These are phyloP conservation scores for Kwoniella sp. DNA, from an alignment of 768 basidiomycete genomes.

Conservation along the genomic window DNA sequence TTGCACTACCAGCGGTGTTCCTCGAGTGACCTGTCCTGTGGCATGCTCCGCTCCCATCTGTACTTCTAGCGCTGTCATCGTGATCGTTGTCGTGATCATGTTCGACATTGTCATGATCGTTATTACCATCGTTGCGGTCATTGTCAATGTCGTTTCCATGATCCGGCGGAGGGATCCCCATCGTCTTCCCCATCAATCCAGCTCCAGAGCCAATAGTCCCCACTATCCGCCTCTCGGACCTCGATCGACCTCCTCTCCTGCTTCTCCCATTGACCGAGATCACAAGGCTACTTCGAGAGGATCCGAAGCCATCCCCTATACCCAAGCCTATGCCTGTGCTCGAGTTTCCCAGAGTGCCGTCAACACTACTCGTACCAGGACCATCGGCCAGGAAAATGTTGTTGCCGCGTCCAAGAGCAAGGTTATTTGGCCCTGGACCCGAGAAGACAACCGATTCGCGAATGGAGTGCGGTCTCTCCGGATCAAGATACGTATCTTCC, in stretches of 20 bases:
- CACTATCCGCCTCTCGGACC: not conserved
- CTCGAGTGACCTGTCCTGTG: no score
- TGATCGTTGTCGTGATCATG: not conserved
- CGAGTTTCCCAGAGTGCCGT: slow-evolving; percentile 2
- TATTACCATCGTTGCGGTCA: not conserved
- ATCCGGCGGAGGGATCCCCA: slow-evolving; percentile 12
- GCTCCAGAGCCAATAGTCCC: slow-evolving; percentile 19
- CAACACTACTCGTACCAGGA: not conserved
- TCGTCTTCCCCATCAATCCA: slow-evolving; percentile 17
- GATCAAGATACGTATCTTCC: slow-evolving; percentile 14
- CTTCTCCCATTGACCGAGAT: slow-evolving; percentile 1
- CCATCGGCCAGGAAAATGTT: no score
- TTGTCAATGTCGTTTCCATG: not conserved
- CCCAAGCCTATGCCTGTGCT: not conserved
- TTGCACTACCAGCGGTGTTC: not conserved
- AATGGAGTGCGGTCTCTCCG: slow-evolving; percentile 3
- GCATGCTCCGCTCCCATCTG: no score
- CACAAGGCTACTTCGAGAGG: slow-evolving; percentile 14
- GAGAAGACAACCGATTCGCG: slow-evolving; percentile 8
- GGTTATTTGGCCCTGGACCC: not conserved
- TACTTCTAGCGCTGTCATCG: not conserved
- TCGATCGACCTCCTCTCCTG: not conserved
- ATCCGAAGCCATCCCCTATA: not conserved
- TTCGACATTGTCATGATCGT: not conserved
- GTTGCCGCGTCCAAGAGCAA: not conserved